Conservation (phyloP, 306 rosid genomes). For the Vigna hirtella region DNA sequence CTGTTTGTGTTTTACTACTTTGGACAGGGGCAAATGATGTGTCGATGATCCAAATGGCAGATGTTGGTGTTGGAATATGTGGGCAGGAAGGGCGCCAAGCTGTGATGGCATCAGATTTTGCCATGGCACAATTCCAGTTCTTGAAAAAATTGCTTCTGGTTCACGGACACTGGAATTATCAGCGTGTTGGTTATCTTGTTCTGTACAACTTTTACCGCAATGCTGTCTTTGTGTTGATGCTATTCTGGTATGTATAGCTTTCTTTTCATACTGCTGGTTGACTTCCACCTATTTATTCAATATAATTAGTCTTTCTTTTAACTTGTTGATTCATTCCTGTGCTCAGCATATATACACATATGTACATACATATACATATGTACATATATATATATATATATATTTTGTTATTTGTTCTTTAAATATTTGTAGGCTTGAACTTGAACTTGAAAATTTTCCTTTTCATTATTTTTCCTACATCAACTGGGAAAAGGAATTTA, state of each 20-base stretch:
- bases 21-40: constrained; percentile 87
- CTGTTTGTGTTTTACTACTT: not conserved
- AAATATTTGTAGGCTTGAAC: constrained; percentile 1
- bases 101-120: constrained; percentile 95
- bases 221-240: constrained; percentile 88
- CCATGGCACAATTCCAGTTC: constrained; percentile 90
- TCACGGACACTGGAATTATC: constrained; percentile 97
- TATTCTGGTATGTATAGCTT: constrained; percentile 70
- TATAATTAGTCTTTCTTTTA: not conserved
- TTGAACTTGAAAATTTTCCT: constrained; percentile 8
- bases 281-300: constrained; percentile 2
- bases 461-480: constrained; percentile 2
- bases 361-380: too few relatives aligned
- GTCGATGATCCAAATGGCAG: constrained; percentile 97
- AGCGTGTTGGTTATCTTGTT: constrained; percentile 78
- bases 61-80: constrained; percentile 91
- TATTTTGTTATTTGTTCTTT: not conserved
- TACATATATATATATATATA: too few relatives aligned
- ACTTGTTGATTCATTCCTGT: not conserved
- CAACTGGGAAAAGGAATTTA: not conserved
- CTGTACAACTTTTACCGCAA: constrained; percentile 92
- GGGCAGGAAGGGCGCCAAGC: constrained; percentile 99
- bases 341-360: not conserved
- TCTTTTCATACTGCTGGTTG: constrained; percentile 8
- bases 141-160: constrained; percentile 75